Evolutionary conservation across 352 stramenopile genomes (phyloP).

Genomic region (Plasmopara halstedii): DNA sequence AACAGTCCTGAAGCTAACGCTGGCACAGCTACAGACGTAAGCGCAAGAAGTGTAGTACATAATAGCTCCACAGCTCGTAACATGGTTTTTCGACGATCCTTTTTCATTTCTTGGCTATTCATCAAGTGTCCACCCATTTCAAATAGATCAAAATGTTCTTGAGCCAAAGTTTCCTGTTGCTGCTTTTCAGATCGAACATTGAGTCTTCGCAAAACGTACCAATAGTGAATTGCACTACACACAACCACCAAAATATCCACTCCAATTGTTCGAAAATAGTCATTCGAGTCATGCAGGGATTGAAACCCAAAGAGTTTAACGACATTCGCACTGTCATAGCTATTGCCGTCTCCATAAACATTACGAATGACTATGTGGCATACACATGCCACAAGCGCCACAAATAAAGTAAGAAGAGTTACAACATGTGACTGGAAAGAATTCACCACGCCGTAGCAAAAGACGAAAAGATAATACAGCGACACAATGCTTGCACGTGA

Average conservation of each 20-base stretch:
- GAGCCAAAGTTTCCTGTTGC: conserved; percentile 18
- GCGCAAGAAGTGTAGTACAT: conserved; percentile 43
- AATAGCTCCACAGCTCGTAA: conserved; percentile 38
- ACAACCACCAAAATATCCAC: conserved; percentile 55
- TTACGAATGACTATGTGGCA: conserved; percentile 34
- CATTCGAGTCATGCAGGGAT: conserved; percentile 21
- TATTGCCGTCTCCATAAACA: conserved; percentile 8
- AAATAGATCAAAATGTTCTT: conserved; percentile 51
- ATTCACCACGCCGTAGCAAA: conserved; percentile 51
- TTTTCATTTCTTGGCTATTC: conserved; percentile 18
- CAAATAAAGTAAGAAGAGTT: conserved; percentile 34
- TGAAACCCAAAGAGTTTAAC: conserved; percentile 38
- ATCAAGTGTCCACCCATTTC: conserved; percentile 41
- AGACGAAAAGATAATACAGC: conserved; percentile 57
- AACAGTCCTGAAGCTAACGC: conserved; percentile 44
- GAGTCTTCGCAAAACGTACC: conserved; percentile 44
- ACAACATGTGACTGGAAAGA: conserved; percentile 53
- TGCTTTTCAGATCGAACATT: conserved; percentile 15
- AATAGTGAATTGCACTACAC: conserved; percentile 52
- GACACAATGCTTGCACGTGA: conserved; percentile 51
- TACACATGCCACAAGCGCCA: conserved; percentile 36
- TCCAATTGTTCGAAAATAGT: conserved; percentile 41
- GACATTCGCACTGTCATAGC: conserved; percentile 13
- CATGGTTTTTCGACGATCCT: conserved; percentile 19
- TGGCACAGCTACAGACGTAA: conserved; percentile 51